A percentile compares a stretch with the other conserved stretches of the same genome.
Evolutionary conservation across 495 filamentous ascomycete species (phyloP).

Genomic region (Penicillium cosmopolitanum): DNA sequence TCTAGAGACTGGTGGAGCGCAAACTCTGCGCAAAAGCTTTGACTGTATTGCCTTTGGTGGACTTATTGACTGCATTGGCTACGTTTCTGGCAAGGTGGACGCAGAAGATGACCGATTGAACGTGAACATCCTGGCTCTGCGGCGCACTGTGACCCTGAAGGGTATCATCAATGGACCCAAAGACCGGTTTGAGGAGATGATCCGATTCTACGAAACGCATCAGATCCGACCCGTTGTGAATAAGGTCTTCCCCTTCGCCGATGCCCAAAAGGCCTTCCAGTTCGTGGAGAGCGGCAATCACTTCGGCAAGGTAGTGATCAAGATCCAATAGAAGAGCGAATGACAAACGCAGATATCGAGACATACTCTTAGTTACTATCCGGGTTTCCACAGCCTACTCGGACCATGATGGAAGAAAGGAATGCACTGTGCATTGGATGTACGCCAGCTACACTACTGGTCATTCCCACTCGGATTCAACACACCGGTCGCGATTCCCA

Average conservation of each 20-base stretch:
- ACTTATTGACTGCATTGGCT: conserved; percentile 68
- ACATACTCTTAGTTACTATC: neutral
- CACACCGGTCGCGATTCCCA: conserved; percentile 35
- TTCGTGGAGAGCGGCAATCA: conserved; percentile 69
- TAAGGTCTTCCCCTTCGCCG: conserved; percentile 58
- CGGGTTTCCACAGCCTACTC: neutral
- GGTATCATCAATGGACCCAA: conserved; percentile 65
- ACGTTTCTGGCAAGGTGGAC: conserved; percentile 62
- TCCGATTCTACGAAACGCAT: conserved; percentile 59
- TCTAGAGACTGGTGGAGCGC: conserved; percentile 67
- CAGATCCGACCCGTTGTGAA: conserved; percentile 67
- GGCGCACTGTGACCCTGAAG: conserved; percentile 54
- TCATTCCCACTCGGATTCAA: conserved; percentile 53
- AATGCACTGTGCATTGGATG: neutral
- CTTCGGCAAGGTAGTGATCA: conserved; percentile 74
- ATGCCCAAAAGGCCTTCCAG: conserved; percentile 53
- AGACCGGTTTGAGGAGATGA: conserved; percentile 66
- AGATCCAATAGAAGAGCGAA: conserved; percentile 38
- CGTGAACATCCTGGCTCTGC: conserved; percentile 55
- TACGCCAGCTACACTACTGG: conserved; percentile 9
- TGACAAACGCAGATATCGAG: neutral
- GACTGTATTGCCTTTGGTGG: conserved; percentile 69
- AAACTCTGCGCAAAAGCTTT: conserved; percentile 63
- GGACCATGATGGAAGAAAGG: neutral
- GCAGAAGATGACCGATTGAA: conserved; percentile 46